Evolutionary conservation across 2,329 filamentous ascomycete genomes (phyloP), one percentile per base, ranked within the genome.

Genomic region (Gliomastix tumulicola): DNA sequence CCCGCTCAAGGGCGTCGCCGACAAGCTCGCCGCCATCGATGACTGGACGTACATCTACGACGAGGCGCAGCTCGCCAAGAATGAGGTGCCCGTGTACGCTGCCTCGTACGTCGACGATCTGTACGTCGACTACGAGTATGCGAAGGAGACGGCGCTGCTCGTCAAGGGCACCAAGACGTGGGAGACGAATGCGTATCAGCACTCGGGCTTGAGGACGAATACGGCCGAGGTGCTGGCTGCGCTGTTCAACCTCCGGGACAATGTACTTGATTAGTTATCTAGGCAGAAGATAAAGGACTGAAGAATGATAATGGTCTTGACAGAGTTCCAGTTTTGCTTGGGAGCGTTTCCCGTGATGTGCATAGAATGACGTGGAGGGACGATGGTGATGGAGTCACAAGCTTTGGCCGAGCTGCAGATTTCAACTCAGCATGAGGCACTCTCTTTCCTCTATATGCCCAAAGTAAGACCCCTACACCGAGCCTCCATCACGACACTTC

Each of bases 101-200:
- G 87, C 84, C 1, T 82, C 79, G 3, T 97, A 84, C 49, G 57
- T 87, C 5, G 82, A 95, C 44, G 88, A 95, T 54, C 92, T 96
- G 85, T 96, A 94, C 51, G 89, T 97, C 22, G 84, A 94, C 51
- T 84, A 76, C 47, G 76, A 76, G 7, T 64, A 88, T 38, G 82
- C 85, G 8, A 71, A 76, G 49, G 77, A 84, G 48, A 94, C 88
- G 13, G 86, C 86, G 9, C 64, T 64, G 28, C 74, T 80, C 50
- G 84, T 96, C 54, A 82, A 76, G 55, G 81, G 79, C 2, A 82
- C 77, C 54, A 88, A 87, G 64, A 79, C 86, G 30, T 90, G 83
- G 49, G 77, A 90, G 52, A 95, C 88, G 30, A 96, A 95, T 55
- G 70, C 73, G 16, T 76, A 94, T 71, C 92, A 92, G 53, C 90